Evolutionary conservation across 2,329 filamentous ascomycete species (phyloP).

Genomic region (Aspergillus luchuensis): DNA sequence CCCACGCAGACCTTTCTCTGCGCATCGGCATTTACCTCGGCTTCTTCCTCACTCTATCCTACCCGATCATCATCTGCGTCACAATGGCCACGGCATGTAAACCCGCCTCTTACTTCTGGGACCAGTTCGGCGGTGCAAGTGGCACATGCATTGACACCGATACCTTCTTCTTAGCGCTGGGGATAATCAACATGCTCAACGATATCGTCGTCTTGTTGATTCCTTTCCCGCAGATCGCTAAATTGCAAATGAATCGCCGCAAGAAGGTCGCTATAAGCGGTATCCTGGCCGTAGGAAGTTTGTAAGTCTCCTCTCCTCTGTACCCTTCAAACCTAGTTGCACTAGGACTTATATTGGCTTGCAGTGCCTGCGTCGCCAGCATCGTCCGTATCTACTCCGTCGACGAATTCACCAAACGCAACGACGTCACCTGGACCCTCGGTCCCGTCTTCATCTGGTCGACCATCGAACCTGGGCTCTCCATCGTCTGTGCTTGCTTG

Average conservation of each 20-base stretch:
- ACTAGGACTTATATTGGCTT: neutral
- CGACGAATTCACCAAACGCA: conserved; percentile 1
- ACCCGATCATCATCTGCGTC: conserved; percentile 17
- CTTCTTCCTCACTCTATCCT: conserved; percentile 16
- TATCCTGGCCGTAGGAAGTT: conserved; percentile 21
- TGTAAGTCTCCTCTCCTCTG: conserved; percentile 3
- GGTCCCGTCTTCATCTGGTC: conserved; percentile 18
- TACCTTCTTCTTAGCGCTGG: conserved; percentile 13
- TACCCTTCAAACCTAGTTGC: neutral
- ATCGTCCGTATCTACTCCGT: conserved; percentile 16
- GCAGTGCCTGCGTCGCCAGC: conserved; percentile 15
- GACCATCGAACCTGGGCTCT: conserved; percentile 16
- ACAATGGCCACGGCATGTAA: conserved; percentile 16
- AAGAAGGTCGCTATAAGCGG: conserved; percentile 20
- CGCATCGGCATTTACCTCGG: conserved; percentile 11
- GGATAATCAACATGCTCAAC: conserved; percentile 16
- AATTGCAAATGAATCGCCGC: conserved; percentile 15
- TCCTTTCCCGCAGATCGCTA: conserved; percentile 9
- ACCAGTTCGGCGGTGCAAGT: conserved; percentile 11
- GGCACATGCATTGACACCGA: conserved; percentile 10
- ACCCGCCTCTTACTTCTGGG: conserved; percentile 20
- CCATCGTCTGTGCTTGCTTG: conserved; percentile 18
- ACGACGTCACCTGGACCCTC: conserved; percentile 15
- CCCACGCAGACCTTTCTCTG: conserved; percentile 12
- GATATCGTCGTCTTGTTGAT: conserved; percentile 2